Evolutionary conservation across 352 stramenopile genomes (phyloP).

Genomic region (Phytophthora meadii): DNA sequence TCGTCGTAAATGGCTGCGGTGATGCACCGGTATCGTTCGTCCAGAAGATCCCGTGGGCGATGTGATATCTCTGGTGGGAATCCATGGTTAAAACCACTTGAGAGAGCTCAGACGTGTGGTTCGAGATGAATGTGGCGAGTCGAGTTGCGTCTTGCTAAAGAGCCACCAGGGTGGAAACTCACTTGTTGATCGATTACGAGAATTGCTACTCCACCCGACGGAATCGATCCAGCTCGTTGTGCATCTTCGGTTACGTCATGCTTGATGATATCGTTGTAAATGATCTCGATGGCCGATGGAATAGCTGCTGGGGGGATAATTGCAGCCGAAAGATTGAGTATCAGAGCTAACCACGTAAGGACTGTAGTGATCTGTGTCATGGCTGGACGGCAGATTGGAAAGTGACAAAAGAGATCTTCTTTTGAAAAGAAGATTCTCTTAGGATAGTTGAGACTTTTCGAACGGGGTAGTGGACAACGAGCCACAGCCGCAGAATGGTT

Average conservation of each 20-base stretch:
- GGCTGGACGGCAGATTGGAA: background rate
- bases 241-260: conserved; percentile 39
- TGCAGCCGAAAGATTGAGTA: conserved; percentile 3
- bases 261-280: conserved; percentile 5
- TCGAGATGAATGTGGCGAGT: conserved; percentile 86
- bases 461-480: background rate
- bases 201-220: conserved; percentile 59
- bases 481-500: background rate
- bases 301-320: conserved; percentile 10
- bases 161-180: conserved; percentile 94
- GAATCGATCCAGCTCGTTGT: conserved; percentile 33
- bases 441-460: background rate
- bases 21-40: conserved; percentile 56
- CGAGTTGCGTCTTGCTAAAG: conserved; percentile 89
- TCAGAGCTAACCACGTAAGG: conserved; percentile 4
- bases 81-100: conserved; percentile 95
- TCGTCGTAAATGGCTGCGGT: conserved; percentile 92
- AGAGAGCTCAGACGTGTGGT: conserved; percentile 58
- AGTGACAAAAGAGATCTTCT: background rate
- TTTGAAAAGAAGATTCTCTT: no score
- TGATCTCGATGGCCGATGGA: conserved; percentile 4
- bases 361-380: conserved; percentile 5
- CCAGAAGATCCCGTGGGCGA: conserved; percentile 96
- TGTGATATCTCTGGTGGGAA: conserved; percentile 94
- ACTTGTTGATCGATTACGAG: conserved; percentile 95